Percentiles rank a stretch among this genome's conserved stretches.
phyloP scores from a whole-genome alignment of 2,329 filamentous ascomycete genomes.

The Colletotrichum coccodes region DNA sequence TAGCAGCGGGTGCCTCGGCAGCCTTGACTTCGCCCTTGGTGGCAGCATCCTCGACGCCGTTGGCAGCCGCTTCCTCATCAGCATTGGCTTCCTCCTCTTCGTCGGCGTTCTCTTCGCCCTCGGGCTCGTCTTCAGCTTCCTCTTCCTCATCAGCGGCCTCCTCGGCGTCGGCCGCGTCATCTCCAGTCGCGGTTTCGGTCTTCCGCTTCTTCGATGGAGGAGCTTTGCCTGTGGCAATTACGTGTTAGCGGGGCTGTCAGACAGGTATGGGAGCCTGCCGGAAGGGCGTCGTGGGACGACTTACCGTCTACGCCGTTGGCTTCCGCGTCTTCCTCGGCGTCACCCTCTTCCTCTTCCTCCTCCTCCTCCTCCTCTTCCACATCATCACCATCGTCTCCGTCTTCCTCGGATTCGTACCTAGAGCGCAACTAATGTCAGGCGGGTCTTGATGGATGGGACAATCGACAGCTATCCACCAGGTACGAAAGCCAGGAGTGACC shows the following conservation, averaged over 20 bases:
- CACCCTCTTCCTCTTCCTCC: slow-evolving; percentile 45
- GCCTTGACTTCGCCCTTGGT: slow-evolving; percentile 42
- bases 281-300: background rate
- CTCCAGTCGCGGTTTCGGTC: slow-evolving; percentile 47
- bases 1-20: slow-evolving; percentile 36
- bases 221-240: slow-evolving; percentile 43
- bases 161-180: slow-evolving; percentile 41
- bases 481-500: background rate
- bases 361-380: slow-evolving; percentile 50
- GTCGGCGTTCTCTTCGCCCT: slow-evolving; percentile 43
- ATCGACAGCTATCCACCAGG: background rate
- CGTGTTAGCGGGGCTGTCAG: background rate
- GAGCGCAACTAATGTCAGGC: slow-evolving; percentile 37
- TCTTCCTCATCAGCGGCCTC: slow-evolving; percentile 45
- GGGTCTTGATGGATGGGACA: too few relatives aligned
- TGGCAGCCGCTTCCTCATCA: slow-evolving; percentile 37
- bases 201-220: slow-evolving; percentile 64
- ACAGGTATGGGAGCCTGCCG: background rate
- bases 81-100: slow-evolving; percentile 38
- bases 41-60: slow-evolving; percentile 36
- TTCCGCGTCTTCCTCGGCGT: slow-evolving; percentile 41
- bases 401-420: slow-evolving; percentile 52
- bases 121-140: slow-evolving; percentile 41
- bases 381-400: slow-evolving; percentile 51
- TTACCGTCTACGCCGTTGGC: slow-evolving; percentile 34